These are phyloP conservation scores for Calocybe gangraenosa DNA, from an alignment of 768 basidiomycete species.

Conservation along the genomic window DNA sequence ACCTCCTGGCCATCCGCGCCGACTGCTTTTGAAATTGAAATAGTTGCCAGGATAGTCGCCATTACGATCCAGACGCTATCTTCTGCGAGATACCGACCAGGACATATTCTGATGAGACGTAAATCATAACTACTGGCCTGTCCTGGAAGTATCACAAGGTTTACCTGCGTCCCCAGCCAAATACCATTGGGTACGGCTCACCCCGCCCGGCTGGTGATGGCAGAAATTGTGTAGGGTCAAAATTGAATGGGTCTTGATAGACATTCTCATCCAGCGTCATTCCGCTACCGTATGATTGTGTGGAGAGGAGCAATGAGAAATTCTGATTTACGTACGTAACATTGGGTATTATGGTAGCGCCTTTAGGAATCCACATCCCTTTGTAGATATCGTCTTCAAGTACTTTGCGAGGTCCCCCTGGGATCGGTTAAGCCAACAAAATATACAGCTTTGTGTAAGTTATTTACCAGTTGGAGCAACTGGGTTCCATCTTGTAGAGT, in stretches of 20 bases:
- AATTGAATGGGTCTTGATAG: constrained; percentile 9
- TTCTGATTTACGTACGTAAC: constrained; percentile 10
- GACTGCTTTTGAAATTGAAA: too few species aligned
- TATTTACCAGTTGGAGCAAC: constrained; percentile 4
- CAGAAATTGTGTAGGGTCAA: constrained; percentile 12
- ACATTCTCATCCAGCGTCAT: constrained; percentile 13
- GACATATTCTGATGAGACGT: too few species aligned
- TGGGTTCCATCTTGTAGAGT: constrained; percentile 6
- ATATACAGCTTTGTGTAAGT: neutral
- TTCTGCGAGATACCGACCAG: too few species aligned
- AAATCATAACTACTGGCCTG: neutral
- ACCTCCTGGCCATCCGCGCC: too few species aligned
- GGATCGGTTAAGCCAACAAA: neutral
- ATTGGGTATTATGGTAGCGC: constrained; percentile 12
- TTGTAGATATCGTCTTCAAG: constrained; percentile 16
- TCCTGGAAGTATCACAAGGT: too few species aligned
- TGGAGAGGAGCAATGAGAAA: neutral
- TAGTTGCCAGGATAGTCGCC: too few species aligned
- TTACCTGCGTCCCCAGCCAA: constrained; percentile 16
- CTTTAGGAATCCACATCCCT: constrained; percentile 16
- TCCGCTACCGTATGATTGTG: too few species aligned
- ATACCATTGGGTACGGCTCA: constrained; percentile 11
- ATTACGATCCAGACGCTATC: too few species aligned
- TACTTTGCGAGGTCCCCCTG: constrained; percentile 8
- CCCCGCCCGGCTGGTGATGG: constrained; percentile 9